Conservation (phyloP, 179 eudicot genomes). For the Patellifolia procumbens region DNA sequence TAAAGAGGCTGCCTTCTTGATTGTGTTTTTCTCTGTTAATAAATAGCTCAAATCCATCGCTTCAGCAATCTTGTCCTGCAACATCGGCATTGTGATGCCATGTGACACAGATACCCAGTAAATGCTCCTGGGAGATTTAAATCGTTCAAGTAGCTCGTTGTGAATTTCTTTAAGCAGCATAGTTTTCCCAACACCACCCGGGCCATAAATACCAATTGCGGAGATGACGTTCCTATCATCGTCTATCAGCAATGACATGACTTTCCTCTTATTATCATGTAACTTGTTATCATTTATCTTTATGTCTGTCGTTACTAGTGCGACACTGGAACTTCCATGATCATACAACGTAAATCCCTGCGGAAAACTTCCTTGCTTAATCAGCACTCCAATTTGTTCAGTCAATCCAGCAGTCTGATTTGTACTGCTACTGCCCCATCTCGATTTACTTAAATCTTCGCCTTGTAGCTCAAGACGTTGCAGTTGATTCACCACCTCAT, state of each 20-base stretch:
- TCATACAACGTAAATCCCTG: conserved; percentile 25
- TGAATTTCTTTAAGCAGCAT: conserved; percentile 28
- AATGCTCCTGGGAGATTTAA: conserved; percentile 1
- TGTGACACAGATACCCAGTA: conserved; percentile 30
- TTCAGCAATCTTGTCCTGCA: conserved; percentile 32
- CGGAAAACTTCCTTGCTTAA: conserved; percentile 26
- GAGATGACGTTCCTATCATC: background rate
- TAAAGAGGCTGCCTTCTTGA: conserved; percentile 22
- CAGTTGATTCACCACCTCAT: conserved; percentile 23
- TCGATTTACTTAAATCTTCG: background rate
- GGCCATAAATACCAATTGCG: conserved; percentile 24
- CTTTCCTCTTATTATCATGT: conserved; percentile 22
- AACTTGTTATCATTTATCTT: conserved; percentile 18
- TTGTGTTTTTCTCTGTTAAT: conserved; percentile 20
- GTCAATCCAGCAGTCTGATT: conserved; percentile 7
- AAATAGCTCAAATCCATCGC: conserved; percentile 18
- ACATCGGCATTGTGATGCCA: conserved; percentile 14
- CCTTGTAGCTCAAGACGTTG: conserved; percentile 23
- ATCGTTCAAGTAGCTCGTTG: conserved; percentile 22
- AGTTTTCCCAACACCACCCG: conserved; percentile 33
- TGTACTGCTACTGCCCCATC: background rate
- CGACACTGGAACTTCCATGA: conserved; percentile 23
- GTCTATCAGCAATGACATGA: conserved; percentile 23
- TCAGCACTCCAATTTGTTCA: conserved; percentile 22
- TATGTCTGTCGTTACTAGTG: conserved; percentile 22